Base-by-base conservation (phyloP, 2,329 filamentous ascomycete genomes). In the Alternaria arborescens region DNA sequence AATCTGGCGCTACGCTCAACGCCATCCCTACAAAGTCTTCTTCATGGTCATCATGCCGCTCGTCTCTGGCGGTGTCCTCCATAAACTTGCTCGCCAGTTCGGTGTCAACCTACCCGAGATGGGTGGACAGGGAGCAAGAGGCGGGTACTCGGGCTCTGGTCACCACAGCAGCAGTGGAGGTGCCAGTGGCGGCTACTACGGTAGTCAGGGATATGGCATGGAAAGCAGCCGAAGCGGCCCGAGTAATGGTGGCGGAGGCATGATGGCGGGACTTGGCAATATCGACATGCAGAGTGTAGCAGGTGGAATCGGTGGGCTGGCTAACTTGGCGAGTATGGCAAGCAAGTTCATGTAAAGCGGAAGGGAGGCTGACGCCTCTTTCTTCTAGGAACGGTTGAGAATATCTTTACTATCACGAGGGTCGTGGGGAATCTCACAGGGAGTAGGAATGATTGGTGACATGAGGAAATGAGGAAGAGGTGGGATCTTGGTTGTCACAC, bases 41-140 rank as follows among this genome's bases (percentile, higher is more conserved):
- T 91, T 97, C 82, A 86, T 93, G 64, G 90, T 97, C 64, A 86
- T 97, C 71, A 88, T 97, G 86, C 94, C 94, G 10, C 85, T 98
- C 59, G 82, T 97, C 71, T 93, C 90, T 1, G 92, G 92, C 52
- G 94, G 94, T 32, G 90, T 92, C 28, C 81, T 97, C 67, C 89
- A 89, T 8, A 91, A 90, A 47, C 82, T 97, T 44, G 85, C 97
- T 46, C 87, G 87, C 38, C 88, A 89, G 74, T 91, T 97, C 78
- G 94, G 94, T 22, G 83, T 98, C 62, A 85, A 89, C 64, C 79
- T 97, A 65, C 94, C 94, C 1, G 83, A 84, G 60, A 74, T 79
- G 63, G 78, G 79, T 6, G 76, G 75, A 1, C 12, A 11, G 3
- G 67, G 65, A 36, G 60, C 73, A 59, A 61, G 72, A 59, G 55